These are phyloP conservation scores for Heliosperma pusillum DNA, from an alignment of 148 eudicot genomes.

Conservation along the genomic window DNA sequence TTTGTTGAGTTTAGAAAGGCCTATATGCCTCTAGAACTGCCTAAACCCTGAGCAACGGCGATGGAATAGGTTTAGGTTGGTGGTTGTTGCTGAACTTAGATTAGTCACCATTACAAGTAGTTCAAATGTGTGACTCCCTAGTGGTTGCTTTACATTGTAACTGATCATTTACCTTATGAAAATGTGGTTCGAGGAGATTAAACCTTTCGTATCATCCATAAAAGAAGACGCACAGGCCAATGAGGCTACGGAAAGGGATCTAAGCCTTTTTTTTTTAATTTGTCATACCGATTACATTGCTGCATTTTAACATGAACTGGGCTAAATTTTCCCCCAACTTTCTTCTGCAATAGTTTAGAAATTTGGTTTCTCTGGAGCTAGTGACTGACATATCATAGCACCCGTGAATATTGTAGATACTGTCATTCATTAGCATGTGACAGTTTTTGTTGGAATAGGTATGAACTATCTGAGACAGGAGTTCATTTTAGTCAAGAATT, in stretches of 20 bases:
- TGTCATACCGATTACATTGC: too few species aligned
- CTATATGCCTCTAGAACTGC: not conserved
- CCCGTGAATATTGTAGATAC: not conserved
- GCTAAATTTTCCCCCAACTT: not conserved
- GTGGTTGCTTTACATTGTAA: not conserved
- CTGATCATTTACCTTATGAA: not conserved
- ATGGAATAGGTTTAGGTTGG: not conserved
- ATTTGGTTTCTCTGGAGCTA: not conserved
- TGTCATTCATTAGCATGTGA: not conserved
- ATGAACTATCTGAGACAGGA: not conserved
- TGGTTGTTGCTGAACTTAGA: not conserved
- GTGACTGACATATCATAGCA: not conserved
- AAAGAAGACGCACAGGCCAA: too few species aligned
- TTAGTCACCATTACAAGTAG: not conserved
- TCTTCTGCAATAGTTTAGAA: not conserved
- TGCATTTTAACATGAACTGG: not conserved
- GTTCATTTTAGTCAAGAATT: not conserved
- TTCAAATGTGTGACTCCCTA: not conserved
- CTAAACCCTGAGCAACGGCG: not conserved
- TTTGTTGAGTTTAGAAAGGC: not conserved
- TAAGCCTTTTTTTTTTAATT: too few species aligned
- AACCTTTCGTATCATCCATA: not conserved
- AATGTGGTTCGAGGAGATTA: conserved; percentile 6
- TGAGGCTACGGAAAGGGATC: too few species aligned
- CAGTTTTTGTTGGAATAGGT: not conserved